Percentiles rank a stretch among this genome's conserved stretches.
These are phyloP conservation scores for Cutaneotrichosporon sp. DNA, from an alignment of 1,284 basidiomycete genomes.

Conservation along the genomic window DNA sequence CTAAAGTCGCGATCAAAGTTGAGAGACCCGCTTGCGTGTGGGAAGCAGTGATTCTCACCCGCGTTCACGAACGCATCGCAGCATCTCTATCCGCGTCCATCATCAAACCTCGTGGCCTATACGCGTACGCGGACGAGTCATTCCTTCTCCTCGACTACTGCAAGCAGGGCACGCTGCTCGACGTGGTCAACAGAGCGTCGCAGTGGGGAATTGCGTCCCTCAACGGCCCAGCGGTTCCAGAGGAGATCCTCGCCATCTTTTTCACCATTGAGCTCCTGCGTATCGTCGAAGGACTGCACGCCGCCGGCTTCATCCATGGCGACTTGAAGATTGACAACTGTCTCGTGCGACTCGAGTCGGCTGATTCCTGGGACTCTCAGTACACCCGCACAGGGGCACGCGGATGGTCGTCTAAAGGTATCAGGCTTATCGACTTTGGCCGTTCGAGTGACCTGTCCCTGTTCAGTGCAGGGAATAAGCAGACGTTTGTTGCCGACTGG, in stretches of 20 bases:
- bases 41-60: slow-evolving; percentile 85
- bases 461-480: slow-evolving; percentile 60
- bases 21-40: slow-evolving; percentile 84
- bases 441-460: slow-evolving; percentile 79
- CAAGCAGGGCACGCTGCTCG: slow-evolving; percentile 85
- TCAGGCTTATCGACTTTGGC: slow-evolving; percentile 95
- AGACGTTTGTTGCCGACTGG: slow-evolving; percentile 86
- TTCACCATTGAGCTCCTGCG: slow-evolving; percentile 87
- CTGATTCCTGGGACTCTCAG: slow-evolving; percentile 65
- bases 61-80: slow-evolving; percentile 66
- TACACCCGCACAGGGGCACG: slow-evolving; percentile 71
- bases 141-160: slow-evolving; percentile 84
- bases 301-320: slow-evolving; percentile 82
- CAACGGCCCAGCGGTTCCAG: slow-evolving; percentile 54
- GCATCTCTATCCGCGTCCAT: slow-evolving; percentile 59
- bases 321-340: slow-evolving; percentile 99
- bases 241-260: slow-evolving; percentile 92
- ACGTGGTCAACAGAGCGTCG: slow-evolving; percentile 81
- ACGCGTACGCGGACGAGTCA: slow-evolving; percentile 81
- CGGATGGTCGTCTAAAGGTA: slow-evolving; percentile 83
- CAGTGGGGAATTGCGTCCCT: slow-evolving; percentile 52
- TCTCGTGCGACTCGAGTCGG: slow-evolving; percentile 78
- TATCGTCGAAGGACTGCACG: slow-evolving; percentile 76
- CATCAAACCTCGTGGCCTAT: slow-evolving; percentile 68
- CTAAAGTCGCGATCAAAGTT: slow-evolving; percentile 80